A percentile compares a stretch with the other conserved stretches of the same genome.
Conservation (phyloP, 768 basidiomycete genomes). For the Psilocybe subaeruginosa region DNA sequence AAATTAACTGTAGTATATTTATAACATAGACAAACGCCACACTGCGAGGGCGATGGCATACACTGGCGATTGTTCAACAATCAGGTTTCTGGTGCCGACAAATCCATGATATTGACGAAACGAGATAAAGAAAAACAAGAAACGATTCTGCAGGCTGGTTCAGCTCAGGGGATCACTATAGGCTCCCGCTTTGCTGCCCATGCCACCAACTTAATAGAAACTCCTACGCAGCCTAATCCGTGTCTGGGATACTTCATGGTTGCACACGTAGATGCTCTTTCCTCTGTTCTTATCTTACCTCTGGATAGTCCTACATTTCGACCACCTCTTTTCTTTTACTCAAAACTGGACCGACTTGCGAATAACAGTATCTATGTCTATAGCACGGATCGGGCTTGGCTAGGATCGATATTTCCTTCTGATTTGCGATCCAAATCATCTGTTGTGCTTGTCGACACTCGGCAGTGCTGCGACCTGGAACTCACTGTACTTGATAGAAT, state of each 20-base stretch:
- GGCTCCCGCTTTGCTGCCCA: constrained; percentile 30
- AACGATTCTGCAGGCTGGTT: constrained; percentile 30
- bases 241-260: constrained; percentile 24
- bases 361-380: constrained; percentile 24
- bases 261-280: constrained; percentile 22
- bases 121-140: constrained; percentile 4
- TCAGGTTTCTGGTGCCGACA: constrained; percentile 28
- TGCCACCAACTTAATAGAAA: constrained; percentile 25
- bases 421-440: constrained; percentile 2
- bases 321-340: constrained; percentile 27
- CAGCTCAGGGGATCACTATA: constrained; percentile 33
- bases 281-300: constrained; percentile 20
- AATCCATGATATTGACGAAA: constrained; percentile 28
- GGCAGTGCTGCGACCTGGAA: neutral
- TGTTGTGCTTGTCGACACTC: neutral
- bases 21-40: constrained; percentile 34
- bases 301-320: constrained; percentile 1
- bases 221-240: constrained; percentile 22
- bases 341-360: constrained; percentile 21
- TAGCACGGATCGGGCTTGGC: constrained; percentile 28
- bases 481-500: neutral
- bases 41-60: constrained; percentile 36
- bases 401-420: constrained; percentile 24
- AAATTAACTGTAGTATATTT: neutral
- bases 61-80: constrained; percentile 35